Evolutionary conservation across 495 filamentous ascomycete species (phyloP), one percentile per base, ranked within the genome.

Genomic region (Daldinia bambusicola): DNA sequence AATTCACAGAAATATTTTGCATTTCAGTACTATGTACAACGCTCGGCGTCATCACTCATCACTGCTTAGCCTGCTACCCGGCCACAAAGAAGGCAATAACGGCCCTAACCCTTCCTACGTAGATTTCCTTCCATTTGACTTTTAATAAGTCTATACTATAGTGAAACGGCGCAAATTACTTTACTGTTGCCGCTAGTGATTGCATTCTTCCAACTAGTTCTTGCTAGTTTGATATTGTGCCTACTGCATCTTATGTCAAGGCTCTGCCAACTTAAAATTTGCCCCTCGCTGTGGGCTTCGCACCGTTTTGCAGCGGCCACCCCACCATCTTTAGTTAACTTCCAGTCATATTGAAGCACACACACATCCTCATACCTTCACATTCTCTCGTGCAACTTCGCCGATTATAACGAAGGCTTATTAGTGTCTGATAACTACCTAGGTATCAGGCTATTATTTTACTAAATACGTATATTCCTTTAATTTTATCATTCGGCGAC

Each of bases 41-140:
- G 57, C 48, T 34, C 10, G 52, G 30, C 57, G 57, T 66, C 68
- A 53, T 62, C 52, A 63, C 52, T 37, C 14, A 38, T 22, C n/a
- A n/a, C 34, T 38, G 62, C 31, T 37, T 12, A 65, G 26, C 6
- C 20, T 34, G 56, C 22, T 62, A 71, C 69, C 69, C 69, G 63
- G 66, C 69, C 52, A 67, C 34, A n/a, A 60, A 38, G 58, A 72
- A 63, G 60, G 55, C 22, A 60, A 52, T 59, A 63, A 51, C 55
- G 66, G 55, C 70, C 65, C 66, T 73, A 69, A 73, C 65, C 70
- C 70, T 69, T 66, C 61, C 37, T 57, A 62, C n/a, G 6, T 36
- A 32, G 32, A 38, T 62, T 57, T 16, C 13, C 59, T 50, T 32
- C 14, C 20, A 38, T 50, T 41, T 55, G 30, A 43, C 13, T 13